Evolutionary conservation across 176 grass and related monocot genomes (phyloP).

Genomic region (Oryza longistaminata): DNA sequence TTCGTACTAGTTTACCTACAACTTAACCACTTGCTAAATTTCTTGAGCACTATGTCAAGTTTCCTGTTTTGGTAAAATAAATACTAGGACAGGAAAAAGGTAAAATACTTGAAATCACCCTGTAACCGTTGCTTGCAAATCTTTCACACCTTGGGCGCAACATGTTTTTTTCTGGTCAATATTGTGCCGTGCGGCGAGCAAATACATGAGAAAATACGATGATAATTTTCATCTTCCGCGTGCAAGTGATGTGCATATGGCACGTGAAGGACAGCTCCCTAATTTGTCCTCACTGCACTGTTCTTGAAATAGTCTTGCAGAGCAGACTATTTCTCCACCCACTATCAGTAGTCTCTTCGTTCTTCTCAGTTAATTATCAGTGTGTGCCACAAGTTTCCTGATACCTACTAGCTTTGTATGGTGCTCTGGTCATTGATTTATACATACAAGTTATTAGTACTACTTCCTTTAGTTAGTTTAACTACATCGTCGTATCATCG

Average conservation of each 20-base stretch:
- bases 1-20: constrained; percentile 2
- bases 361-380: neutral
- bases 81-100: neutral
- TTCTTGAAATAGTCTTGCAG: constrained; percentile 20
- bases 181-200: constrained; percentile 21
- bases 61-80: neutral
- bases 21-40: constrained; percentile 3
- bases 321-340: neutral
- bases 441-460: neutral
- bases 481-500: neutral
- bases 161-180: constrained; percentile 37
- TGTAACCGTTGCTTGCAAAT: constrained; percentile 33
- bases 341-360: neutral
- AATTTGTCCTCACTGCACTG: constrained; percentile 36
- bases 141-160: neutral
- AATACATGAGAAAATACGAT: constrained; percentile 26
- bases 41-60: neutral
- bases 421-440: neutral
- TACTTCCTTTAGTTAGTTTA: neutral
- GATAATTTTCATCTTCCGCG: constrained; percentile 26
- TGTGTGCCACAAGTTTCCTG: constrained; percentile 12
- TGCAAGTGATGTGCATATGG: neutral
- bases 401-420: neutral
- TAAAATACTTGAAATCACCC: neutral
- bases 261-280: constrained; percentile 41